Base-by-base conservation (phyloP, 805 yeast species). In the Ogataea methanolica region DNA sequence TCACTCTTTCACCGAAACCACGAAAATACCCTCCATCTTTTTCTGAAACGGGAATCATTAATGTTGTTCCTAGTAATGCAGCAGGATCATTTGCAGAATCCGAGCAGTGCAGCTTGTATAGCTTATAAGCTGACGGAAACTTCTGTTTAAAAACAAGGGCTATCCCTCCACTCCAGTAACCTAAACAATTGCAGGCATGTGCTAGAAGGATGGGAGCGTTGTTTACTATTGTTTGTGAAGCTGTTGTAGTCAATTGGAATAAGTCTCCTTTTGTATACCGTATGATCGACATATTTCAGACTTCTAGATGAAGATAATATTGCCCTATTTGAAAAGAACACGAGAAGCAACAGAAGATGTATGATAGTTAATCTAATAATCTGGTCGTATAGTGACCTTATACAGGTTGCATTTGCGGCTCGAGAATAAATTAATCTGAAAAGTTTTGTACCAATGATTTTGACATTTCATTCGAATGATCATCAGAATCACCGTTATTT, bases 161-260 rank as follows among this genome's bases (percentile, higher is more conserved):
- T 2, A 88, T 77, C 0, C 96, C 96, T 3, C 88, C 92, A 4
- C 94, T 94, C 96, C 96, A 88, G 1, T 72, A 58, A 0, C 96
- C 96, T 23, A 72, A 70, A 36, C 89, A 81, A 60, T 88, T 88
- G 59, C 96, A 88, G 0, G 96, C 81, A 61, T 88, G 96, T 1
- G 85, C 85, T 5, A 88, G 61, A 2, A 85, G 68, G 0, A 81
- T 60, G 1, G 75, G 71, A 1, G 23, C 17, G 5, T 55, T 49
- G 0, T 63, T 53, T 0, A 66, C 42, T 19, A 2, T 19, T 0
- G 26, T 26, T 2, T 26, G 31, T 26, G 31, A 9, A 9, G 29
- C n/a, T 1, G 19, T 35, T 19, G 53, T 63, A 62, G 61, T 63
- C 34, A 63, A 40, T 9, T 62, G 53, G 52, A 85, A 82, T 8